Conservation (phyloP, 768 basidiomycete genomes). For the Russula sp. region DNA sequence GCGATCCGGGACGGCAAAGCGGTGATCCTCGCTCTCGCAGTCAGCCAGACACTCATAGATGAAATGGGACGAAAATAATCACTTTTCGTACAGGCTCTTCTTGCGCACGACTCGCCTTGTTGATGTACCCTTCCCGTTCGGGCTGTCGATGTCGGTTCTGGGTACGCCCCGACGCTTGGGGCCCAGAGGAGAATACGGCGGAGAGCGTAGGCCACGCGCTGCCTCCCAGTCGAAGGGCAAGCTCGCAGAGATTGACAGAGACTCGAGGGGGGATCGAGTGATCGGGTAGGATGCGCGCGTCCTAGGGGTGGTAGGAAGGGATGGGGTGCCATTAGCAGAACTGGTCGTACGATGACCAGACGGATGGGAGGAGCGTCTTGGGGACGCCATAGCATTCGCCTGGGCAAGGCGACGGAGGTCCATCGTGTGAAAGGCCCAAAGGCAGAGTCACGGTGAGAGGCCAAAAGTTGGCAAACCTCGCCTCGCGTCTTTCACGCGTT, state of each 20-base stretch:
- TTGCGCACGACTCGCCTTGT: constrained; percentile 55
- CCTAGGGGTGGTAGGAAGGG: constrained; percentile 36
- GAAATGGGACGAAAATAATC: constrained; percentile 8
- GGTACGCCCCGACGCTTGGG: constrained; percentile 36
- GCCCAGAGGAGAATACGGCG: constrained; percentile 64
- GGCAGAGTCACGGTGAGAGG: not conserved
- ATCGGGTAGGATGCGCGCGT: constrained; percentile 39
- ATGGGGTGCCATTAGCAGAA: constrained; percentile 30
- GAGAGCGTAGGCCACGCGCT: constrained; percentile 56
- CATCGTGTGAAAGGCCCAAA: constrained; percentile 29
- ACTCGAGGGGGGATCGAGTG: constrained; percentile 53
- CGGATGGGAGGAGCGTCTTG: constrained; percentile 27
- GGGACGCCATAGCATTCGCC: constrained; percentile 34
- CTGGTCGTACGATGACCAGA: constrained; percentile 9
- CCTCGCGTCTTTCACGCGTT: constrained; percentile 13
- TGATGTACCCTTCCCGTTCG: constrained; percentile 31
- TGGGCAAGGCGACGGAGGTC: constrained; percentile 53
- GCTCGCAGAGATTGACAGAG: constrained; percentile 70
- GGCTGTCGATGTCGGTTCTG: constrained; percentile 30
- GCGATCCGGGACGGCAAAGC: constrained; percentile 63
- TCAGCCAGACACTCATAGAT: constrained; percentile 6
- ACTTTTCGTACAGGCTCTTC: constrained; percentile 61
- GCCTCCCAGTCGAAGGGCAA: constrained; percentile 86
- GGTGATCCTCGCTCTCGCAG: constrained; percentile 39
- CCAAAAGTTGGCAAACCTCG: not conserved